Conservation (phyloP, 192 early-diverging fungal genomes). For the Linnemannia schmuckeri region DNA sequence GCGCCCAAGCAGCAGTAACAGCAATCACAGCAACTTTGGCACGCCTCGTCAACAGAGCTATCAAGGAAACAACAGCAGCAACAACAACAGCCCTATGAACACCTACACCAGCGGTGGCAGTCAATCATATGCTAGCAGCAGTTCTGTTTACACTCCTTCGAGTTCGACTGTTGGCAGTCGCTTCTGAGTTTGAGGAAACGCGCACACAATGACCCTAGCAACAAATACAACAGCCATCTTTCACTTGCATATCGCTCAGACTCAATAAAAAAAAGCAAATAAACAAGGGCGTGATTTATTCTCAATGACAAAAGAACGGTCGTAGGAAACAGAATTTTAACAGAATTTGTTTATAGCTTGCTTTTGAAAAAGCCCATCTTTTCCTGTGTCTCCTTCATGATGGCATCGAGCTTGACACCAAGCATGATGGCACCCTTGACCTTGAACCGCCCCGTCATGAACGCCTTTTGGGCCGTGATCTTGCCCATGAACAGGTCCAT, state of each 20-base stretch:
- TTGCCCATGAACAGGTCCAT: slow-evolving; percentile 85
- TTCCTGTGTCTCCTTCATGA: slow-evolving; percentile 67
- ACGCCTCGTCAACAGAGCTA: slow-evolving; percentile 9
- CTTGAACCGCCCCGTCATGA: slow-evolving; percentile 91
- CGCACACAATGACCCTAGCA: neutral
- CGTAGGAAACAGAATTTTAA: neutral
- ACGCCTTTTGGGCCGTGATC: slow-evolving; percentile 89
- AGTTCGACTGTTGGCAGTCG: slow-evolving; percentile 30
- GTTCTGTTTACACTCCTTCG: slow-evolving; percentile 32
- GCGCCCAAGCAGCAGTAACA: slow-evolving; percentile 44
- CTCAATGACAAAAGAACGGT: neutral
- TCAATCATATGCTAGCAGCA: slow-evolving; percentile 41
- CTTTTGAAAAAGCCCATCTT: slow-evolving; percentile 50
- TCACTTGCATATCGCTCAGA: neutral
- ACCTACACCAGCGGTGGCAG: neutral
- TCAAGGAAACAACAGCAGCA: neutral
- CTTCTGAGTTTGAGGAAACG: slow-evolving; percentile 9
- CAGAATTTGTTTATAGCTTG: slow-evolving; percentile 62
- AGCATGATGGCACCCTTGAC: slow-evolving; percentile 79
- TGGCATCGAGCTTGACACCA: slow-evolving; percentile 73
- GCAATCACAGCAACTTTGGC: slow-evolving; percentile 19
- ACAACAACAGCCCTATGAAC: slow-evolving; percentile 14
- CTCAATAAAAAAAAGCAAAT: neutral
- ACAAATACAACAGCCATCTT: neutral
- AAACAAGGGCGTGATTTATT: neutral